Evolutionary conservation across 441 rosid species (phyloP).

Genomic region (Metrosideros polymorpha): DNA sequence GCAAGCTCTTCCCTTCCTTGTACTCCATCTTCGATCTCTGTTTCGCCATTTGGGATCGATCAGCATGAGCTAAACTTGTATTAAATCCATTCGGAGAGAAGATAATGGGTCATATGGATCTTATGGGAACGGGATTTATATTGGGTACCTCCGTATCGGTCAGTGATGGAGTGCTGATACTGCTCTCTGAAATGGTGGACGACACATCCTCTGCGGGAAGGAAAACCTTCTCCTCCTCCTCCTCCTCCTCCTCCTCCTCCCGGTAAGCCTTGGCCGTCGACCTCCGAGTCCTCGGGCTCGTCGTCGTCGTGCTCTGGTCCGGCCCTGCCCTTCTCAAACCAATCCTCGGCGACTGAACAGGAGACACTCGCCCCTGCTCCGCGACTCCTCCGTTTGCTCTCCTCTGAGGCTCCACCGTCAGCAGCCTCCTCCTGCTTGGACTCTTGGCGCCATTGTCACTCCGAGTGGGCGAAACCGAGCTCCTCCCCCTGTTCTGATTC

Average conservation of each 20-base stretch:
- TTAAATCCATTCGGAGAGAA: background rate
- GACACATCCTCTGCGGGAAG: conserved; percentile 37
- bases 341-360: conserved; percentile 38
- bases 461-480: conserved; percentile 25
- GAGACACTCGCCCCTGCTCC: conserved; percentile 38
- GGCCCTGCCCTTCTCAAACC: conserved; percentile 17
- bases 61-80: background rate
- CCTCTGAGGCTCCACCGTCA: conserved; percentile 31
- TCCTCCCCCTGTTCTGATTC: conserved; percentile 32
- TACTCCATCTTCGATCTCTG: conserved; percentile 48
- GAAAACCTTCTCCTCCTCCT: conserved; percentile 15
- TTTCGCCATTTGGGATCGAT: background rate
- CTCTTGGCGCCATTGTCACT: conserved; percentile 33
- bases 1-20: conserved; percentile 50
- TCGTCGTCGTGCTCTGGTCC: conserved; percentile 14
- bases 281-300: conserved; percentile 28
- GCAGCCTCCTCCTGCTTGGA: conserved; percentile 36
- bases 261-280: conserved; percentile 14
- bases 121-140: background rate
- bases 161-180: conserved; percentile 38
- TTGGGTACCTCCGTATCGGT: conserved; percentile 44
- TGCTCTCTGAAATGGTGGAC: conserved; percentile 48
- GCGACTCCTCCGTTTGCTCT: conserved; percentile 13
- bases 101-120: too few species aligned
- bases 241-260: background rate